Base-by-base conservation (phyloP, 2,329 filamentous ascomycete genomes). In the Aspergillus quadricinctus region DNA sequence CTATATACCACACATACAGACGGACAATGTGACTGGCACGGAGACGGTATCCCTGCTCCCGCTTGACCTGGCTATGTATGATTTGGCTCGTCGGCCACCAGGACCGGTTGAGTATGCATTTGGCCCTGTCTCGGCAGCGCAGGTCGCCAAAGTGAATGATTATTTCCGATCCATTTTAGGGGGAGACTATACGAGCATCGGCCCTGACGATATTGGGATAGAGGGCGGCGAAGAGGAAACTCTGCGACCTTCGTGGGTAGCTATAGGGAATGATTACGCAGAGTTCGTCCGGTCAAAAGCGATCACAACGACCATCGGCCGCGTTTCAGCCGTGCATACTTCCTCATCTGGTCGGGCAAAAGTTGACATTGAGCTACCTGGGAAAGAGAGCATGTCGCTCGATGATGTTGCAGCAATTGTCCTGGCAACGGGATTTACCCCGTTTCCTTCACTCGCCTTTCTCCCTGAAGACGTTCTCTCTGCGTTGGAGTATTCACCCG, bases 371-470 rank as follows among this genome's bases (percentile, higher is more conserved):
- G 64, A 72, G 0, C 54, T 70, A 65, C 0, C 53, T 4, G 43
- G 55, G 81, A 3, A 62, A 57, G 0, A 77, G 66, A 17, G 68
- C 63, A n/a, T 72, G 69, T 1, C 78, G 69, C 8, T 90, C 3
- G 67, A 80, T 0, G 75, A 87, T 50, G 73, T 92, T 29, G 83
- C 82, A 0, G 88, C 86, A 0, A 79, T 94, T 10, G 78, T 95
- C 1, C 79, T 90, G 19, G 89, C 89, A 0, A 93, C 89, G 0
- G 90, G 90, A 1, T 95, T 90, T 67, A 82, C 86, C 4, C 81
- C 88, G 0, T 80, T 82, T 1, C 74, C 81, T 0, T 86, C 86
- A 0, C 72, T 94, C 9, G 80, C 82, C 4, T 91, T 87, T 61
- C 78, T 95, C 0, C 81, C 86, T 0, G 51, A 75, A 0, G 71